Base-by-base conservation (phyloP, 2,329 filamentous ascomycete species). In the Xylaria sp. region DNA sequence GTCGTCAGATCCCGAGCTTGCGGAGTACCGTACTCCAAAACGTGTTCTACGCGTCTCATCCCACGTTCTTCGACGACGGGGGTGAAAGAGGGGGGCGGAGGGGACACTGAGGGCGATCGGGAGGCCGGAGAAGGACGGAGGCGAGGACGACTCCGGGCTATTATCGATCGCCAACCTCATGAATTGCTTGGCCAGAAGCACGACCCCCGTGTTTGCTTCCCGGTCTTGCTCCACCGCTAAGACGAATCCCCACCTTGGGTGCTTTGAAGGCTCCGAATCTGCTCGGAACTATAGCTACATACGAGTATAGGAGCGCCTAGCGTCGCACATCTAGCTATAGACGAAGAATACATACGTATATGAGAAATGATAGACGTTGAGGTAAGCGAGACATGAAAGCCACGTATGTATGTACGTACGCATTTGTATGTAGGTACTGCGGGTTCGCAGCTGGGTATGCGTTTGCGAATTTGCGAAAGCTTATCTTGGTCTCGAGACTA, bases 401-500 rank as follows among this genome's bases (percentile, higher is more conserved):
- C 33, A 25, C 20, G 13, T 28, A 20, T 33, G 36, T 57, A 18
- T 46, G 20, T 20, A 46, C 18, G 12, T 28, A 23, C 41, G 39
- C 6, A 28, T 49, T 28, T 28, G 28, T 28, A 28, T 28, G 28
- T 28, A 28, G 28, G 28, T 28, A 28, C 28, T 28, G 28, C 28
- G 28, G 28, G 28, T 28, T 28, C 28, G 28, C 28, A 28, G 28
- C 28, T 4, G 28, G 28, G 2, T 28, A 28, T 28, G 28, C 28
- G 28, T 28, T 28, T 28, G 28, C 28, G 28, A 28, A 28, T 28
- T 31, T 36, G 60, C 41, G 18, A 54, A 52, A 62, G 46, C 52
- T 62, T 62, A 62, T 67, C 64, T 52, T 18, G 43, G 33, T 8
- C 20, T n/a, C 33, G 62, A 25, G 39, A 49, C 57, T 7, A 8